Conservation (phyloP, 306 rosid genomes). For the Trifolium pratense region DNA sequence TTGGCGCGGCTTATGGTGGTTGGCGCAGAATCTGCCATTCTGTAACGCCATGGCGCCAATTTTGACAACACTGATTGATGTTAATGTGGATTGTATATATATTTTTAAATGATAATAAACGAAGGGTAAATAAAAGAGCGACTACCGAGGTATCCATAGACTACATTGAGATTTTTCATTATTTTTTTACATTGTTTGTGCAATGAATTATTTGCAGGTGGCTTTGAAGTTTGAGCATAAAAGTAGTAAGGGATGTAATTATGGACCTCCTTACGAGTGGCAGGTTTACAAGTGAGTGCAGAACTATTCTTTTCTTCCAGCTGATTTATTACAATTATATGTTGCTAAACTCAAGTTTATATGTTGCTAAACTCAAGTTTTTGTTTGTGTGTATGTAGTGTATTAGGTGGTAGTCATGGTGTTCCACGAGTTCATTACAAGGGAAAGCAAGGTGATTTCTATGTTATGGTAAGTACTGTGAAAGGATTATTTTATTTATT, state of each 20-base stretch:
- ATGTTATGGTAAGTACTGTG: conserved; percentile 71
- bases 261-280: conserved; percentile 98
- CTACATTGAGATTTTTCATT: conserved; percentile 8
- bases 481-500: background rate
- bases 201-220: conserved; percentile 56
- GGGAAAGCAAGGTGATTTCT: conserved; percentile 92
- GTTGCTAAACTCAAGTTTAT: conserved; percentile 19
- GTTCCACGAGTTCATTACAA: conserved; percentile 89
- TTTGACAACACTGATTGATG: conserved; percentile 12
- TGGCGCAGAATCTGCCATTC: background rate
- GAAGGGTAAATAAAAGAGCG: background rate
- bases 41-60: background rate
- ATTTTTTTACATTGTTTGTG: conserved; percentile 2
- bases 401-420: conserved; percentile 95
- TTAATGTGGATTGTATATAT: background rate
- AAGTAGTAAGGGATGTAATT: conserved; percentile 92
- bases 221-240: conserved; percentile 94
- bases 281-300: conserved; percentile 86
- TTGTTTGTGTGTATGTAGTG: conserved; percentile 51
- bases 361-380: conserved; percentile 18
- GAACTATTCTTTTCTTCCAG: background rate
- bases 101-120: background rate
- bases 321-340: background rate
- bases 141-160: background rate
- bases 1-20: background rate